A percentile compares a stretch with the other conserved stretches of the same genome.
Evolutionary conservation across 73 alveolate genomes (phyloP).

Genomic region (Paramecium primaurelia): DNA sequence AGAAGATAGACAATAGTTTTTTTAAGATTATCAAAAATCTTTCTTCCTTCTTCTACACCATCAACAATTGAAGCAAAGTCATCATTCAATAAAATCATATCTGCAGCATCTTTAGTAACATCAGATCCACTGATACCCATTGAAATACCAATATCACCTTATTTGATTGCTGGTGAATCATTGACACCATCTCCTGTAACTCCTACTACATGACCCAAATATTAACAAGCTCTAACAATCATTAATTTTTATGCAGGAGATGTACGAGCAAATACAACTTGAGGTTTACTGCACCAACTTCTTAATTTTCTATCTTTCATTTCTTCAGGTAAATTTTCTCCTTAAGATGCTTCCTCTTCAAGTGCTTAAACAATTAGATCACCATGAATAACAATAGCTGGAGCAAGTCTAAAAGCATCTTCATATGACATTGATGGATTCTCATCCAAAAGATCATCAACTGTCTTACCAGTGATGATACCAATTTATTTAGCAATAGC

Average conservation of each 20-base stretch:
- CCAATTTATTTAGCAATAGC: constrained; percentile 81
- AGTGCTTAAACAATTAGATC: constrained; percentile 67
- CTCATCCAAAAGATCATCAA: constrained; percentile 62
- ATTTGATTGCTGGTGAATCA: constrained; percentile 94
- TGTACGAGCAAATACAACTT: constrained; percentile 90
- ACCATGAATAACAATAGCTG: constrained; percentile 84
- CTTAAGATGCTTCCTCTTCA: constrained; percentile 50
- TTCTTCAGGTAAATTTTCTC: constrained; percentile 13
- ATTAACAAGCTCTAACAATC: constrained; percentile 91
- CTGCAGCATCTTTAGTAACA: constrained; percentile 99
- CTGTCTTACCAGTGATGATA: constrained; percentile 66
- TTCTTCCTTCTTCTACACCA: constrained; percentile 98
- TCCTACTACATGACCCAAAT: constrained; percentile 85
- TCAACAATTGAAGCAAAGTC: constrained; percentile 94
- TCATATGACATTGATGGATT: constrained; percentile 66
- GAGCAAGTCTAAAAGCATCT: constrained; percentile 66
- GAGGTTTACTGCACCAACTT: constrained; percentile 84
- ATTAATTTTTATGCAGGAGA: constrained; percentile 88
- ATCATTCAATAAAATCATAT: constrained; percentile 95
- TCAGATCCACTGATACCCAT: constrained; percentile 97
- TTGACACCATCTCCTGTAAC: constrained; percentile 94
- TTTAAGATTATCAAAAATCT: constrained; percentile 89
- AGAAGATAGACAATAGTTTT: constrained; percentile 79
- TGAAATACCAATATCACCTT: constrained; percentile 93
- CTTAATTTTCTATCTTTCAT: constrained; percentile 75